phyloP scores from a whole-genome alignment of 2,329 filamentous ascomycete genomes.

The Macrophomina tecta region DNA sequence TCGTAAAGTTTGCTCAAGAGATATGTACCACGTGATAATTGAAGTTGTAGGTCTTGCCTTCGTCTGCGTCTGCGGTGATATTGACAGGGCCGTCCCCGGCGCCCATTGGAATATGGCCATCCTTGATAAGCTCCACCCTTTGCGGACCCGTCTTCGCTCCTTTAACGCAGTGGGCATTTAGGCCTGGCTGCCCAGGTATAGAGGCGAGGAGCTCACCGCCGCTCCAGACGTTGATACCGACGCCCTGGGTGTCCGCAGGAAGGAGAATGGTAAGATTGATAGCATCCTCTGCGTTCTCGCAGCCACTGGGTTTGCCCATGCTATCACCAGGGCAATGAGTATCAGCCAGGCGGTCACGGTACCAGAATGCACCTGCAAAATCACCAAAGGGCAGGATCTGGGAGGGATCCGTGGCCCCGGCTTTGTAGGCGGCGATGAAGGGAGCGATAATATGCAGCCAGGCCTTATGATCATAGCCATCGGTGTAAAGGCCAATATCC shows the following conservation, averaged over 20 bases:
- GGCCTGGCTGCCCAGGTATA: slow-evolving; percentile 7
- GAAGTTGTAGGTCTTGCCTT: slow-evolving; percentile 16
- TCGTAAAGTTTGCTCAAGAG: not conserved
- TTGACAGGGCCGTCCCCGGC: slow-evolving; percentile 8
- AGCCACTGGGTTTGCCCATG: slow-evolving; percentile 20
- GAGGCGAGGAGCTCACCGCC: slow-evolving; percentile 15
- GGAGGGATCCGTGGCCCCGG: slow-evolving; percentile 34
- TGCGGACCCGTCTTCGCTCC: slow-evolving; percentile 17
- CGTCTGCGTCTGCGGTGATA: slow-evolving; percentile 13
- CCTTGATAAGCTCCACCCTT: slow-evolving; percentile 21
- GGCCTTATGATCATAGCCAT: slow-evolving; percentile 43
- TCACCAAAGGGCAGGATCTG: slow-evolving; percentile 22
- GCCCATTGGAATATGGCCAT: slow-evolving; percentile 10
- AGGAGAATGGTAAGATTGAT: slow-evolving; percentile 24
- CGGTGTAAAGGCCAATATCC: slow-evolving; percentile 38
- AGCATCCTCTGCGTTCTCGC: slow-evolving; percentile 22
- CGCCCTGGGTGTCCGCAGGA: slow-evolving; percentile 8
- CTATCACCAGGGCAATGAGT: slow-evolving; percentile 19
- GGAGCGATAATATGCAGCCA: slow-evolving; percentile 44
- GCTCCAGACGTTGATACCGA: slow-evolving; percentile 24
- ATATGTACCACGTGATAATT: slow-evolving; percentile 26
- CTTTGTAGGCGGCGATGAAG: slow-evolving; percentile 48
- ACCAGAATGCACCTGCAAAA: slow-evolving; percentile 25
- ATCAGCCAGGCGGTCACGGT: slow-evolving; percentile 18
- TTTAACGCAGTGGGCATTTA: slow-evolving; percentile 27